Base-by-base conservation (phyloP, 495 filamentous ascomycete species). In the Pseudoneurospora amorphoporcata region DNA sequence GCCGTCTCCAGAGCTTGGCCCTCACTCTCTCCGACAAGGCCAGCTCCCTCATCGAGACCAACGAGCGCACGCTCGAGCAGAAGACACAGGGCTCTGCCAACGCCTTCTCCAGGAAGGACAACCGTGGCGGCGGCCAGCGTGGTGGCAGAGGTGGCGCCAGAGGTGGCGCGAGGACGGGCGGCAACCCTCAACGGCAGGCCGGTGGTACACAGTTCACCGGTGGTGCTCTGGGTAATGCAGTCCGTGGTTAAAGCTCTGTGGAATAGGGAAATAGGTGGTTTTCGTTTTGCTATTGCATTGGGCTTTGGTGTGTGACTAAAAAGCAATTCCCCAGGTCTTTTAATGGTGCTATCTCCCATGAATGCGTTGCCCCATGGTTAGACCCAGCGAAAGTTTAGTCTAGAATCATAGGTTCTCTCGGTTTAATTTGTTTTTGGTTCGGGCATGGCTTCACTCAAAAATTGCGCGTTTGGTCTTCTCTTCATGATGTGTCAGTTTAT, bases 21-120 rank as follows among this genome's bases (percentile, higher is more conserved):
- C 88, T 99, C 73, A 95, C 94, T 32, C 84, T 99, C 68, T 92
- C 92, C 72, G 95, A 99, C 86, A 99, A 98, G 87, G 95, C 95
- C 53, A 95, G 92, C 77, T 90, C 90, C 65, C 87, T 99, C 37
- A 97, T 98, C 81, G 95, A 99, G 86, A 89, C 91, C 77, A 99
- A 99, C 84, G 95, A 99, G 84, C 91, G 96, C 80, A 95, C 93
- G 68, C 87, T 98, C 73, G 95, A 99, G 87, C 93, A 97, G 82
- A 89, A 95, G 79, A 99, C 95, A 71, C 93, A 97, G 81, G 95
- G 95, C 71, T 95, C 93, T 75, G 90, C 94, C 65, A 97, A 97
- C 78, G 95, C 95, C 70, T 97, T 97, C 82, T 94, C 96, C 86
- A 84, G 94, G 79, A 90, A 94, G 82, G 91, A 92, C 73, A 92